Evolutionary conservation across 441 rosid species (phyloP).

Genomic region (Mallotus repandus): DNA sequence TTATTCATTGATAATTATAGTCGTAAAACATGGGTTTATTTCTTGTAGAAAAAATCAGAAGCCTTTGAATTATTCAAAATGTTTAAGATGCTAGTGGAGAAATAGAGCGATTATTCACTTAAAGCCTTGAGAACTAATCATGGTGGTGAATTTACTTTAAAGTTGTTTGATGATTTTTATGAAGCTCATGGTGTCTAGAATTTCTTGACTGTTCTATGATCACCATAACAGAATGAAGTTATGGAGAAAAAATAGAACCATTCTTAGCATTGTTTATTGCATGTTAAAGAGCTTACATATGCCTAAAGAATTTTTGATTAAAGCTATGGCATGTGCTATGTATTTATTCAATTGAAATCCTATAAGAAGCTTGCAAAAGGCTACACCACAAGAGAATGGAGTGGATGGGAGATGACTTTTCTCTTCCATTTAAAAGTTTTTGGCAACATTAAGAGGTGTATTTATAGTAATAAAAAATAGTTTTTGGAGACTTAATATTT

Average conservation of each 20-base stretch:
- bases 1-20: constrained; percentile 22
- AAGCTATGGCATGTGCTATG: too few relatives aligned
- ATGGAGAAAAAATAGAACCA: constrained; percentile 22
- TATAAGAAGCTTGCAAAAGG: too few relatives aligned
- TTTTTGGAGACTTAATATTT: too few relatives aligned
- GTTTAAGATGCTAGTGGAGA: constrained; percentile 11
- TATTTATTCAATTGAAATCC: too few relatives aligned
- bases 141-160: too few relatives aligned
- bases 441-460: too few relatives aligned
- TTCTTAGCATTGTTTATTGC: too few relatives aligned
- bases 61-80: constrained; percentile 4
- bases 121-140: constrained; percentile 3
- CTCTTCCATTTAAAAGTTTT: too few relatives aligned
- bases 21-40: constrained; percentile 12
- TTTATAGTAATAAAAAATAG: too few relatives aligned
- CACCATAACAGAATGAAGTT: constrained; percentile 16
- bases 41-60: constrained; percentile 5
- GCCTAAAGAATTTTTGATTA: too few relatives aligned
- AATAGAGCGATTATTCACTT: neutral
- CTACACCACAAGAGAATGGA: too few relatives aligned
- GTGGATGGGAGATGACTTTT: too few relatives aligned
- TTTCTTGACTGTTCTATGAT: neutral
- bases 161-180: constrained; percentile 2
- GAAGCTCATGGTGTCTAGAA: neutral
- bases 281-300: neutral